Percentiles rank a stretch among this genome's conserved stretches.
phyloP scores from a whole-genome alignment of 306 rosid species.

The Hippophae rhamnoides region DNA sequence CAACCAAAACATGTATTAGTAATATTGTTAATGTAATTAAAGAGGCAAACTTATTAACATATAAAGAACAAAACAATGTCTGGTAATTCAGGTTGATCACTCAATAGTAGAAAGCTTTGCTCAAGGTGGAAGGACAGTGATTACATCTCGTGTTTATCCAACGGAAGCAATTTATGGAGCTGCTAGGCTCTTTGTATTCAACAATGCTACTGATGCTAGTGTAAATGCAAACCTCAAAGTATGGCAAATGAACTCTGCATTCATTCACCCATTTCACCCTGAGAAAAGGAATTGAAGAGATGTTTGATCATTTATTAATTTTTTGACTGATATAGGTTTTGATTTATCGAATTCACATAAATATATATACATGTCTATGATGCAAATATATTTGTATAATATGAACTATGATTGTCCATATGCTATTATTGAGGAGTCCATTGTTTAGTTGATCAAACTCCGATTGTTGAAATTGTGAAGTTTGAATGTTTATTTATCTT shows the following conservation, averaged over 20 bases:
- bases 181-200: constrained; percentile 64
- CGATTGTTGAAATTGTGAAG: too few species aligned
- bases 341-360: too few species aligned
- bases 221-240: constrained; percentile 56
- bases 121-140: constrained; percentile 82
- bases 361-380: too few species aligned
- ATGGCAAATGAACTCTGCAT: constrained; percentile 97
- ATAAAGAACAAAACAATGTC: not conserved
- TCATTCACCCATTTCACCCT: constrained; percentile 58
- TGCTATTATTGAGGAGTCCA: too few species aligned
- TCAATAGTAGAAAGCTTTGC: constrained; percentile 83
- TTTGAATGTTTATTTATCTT: too few species aligned
- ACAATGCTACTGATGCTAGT: constrained; percentile 61
- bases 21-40: not conserved
- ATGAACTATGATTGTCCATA: too few species aligned
- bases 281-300: not conserved
- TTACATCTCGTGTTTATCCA: constrained; percentile 74
- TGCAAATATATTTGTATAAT: too few species aligned
- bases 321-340: too few species aligned
- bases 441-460: too few species aligned
- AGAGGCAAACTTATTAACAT: not conserved
- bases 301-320: too few species aligned
- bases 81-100: constrained; percentile 62
- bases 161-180: constrained; percentile 84
- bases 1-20: not conserved